Base-by-base conservation (phyloP, 2,329 filamentous ascomycete genomes). In the Apiospora phragmitis region DNA sequence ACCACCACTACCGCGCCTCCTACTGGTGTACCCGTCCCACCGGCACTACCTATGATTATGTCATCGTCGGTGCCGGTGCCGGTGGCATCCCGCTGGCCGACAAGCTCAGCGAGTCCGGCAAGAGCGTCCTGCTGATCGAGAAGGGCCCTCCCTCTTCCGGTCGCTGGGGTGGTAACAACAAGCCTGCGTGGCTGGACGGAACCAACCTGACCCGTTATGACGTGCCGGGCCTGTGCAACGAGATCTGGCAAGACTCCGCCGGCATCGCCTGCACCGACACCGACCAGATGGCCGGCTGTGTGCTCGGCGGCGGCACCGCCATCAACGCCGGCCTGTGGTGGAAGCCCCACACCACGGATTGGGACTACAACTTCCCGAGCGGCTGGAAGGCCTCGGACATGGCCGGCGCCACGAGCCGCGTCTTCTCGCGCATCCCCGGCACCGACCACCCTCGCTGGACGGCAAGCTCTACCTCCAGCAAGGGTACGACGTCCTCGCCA, bases 211-310 rank as follows among this genome's bases (percentile, higher is more conserved):
- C 91, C 4, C 89, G 91, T 67, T 93, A 93, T 76, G 92, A 93
- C 76, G 88, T 93, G 12, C 91, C 91, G 0, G 90, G 91, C 70
- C 86, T 93, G 71, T 92, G 90, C 80, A 93, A 93, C 78, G 85
- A 92, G 80, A 92, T 93, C 75, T 92, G 90, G 87, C 82, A 85
- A 9, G 87, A 92, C 76, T 89, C 88, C 16, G 83, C 84, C 6
- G 90, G 89, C 45, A 89, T 92, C 73, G 88, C 89, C 62, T 94
- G 92, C 80, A 85, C 85, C 6, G 91, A 93, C 79, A 90, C 89
- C 14, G 90, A 91, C 73, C 89, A 92, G 76, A 93, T 93, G 90
- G 90, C 90, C n/a, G 92, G 91, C 16, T 93, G 92, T 74, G 85
- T 93, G 51, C 86, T 93, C 8, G 92, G 92, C 68, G 92, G 92